Evolutionary conservation across 768 basidiomycete species (phyloP), one percentile per base, ranked within the genome.

Genomic region (Leccinum sublutescens): DNA sequence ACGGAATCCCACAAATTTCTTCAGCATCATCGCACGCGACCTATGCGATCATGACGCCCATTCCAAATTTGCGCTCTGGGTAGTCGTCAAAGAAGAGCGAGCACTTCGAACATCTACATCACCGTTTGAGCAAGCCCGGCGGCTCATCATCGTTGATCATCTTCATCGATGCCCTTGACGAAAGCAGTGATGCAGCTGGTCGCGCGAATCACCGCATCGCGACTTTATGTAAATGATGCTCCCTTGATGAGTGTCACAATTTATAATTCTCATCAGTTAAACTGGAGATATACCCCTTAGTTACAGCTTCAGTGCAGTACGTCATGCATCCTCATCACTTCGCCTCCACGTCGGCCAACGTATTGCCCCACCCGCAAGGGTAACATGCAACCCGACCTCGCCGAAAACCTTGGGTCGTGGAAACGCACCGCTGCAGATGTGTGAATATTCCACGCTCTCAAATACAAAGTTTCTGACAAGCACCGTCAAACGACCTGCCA

Each of bases 401-500:
- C 61, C 66, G 2, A 31, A 57, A 6, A 66, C 4, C 25, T 47
- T 58, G 2, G 64, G 64, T 19, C 66, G 23, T 0, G 54, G 53
- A 45, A 62, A 31, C 6, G 64, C 1, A 1, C 62, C 55, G 23
- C 23, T 23, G 23, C 23, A 23, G 23, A 23, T 23, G 23, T 23
- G 23, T 23, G 23, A 23, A 23, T 23, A 23, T 23, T 23, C 23
- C 23, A 23, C 23, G 23, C 23, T 12, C 52, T 64, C 69, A 21
- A 70, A 66, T 0, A 75, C 65, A 63, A 81, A 83, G 4, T 77
- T 77, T 29, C 61, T 66, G 45, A 80, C 70, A 14, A 83, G 68
- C 23, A 80, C 76, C 1, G 68, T 68, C 2, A 82, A 64, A 78
- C 76, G n/a, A 74, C 75, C 81, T 82, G 38, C n/a, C 14, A 29